Evolutionary conservation across 1,284 basidiomycete genomes (phyloP).

Genomic region (Coniferiporia weirii): DNA sequence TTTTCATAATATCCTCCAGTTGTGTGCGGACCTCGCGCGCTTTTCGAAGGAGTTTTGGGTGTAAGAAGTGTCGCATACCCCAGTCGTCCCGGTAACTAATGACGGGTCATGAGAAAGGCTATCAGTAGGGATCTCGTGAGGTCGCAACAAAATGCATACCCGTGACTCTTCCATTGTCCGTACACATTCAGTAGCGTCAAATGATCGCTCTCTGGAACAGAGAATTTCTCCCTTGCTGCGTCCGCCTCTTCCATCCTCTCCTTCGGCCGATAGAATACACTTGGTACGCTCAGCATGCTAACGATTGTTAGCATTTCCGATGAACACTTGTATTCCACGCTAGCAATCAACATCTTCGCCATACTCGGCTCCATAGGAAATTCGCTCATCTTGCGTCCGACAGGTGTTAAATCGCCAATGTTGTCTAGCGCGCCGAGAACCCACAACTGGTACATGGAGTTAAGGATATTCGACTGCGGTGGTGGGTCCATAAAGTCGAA

Average conservation of each 20-base stretch:
- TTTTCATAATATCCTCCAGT: conserved; percentile 97
- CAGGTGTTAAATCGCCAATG: conserved; percentile 89
- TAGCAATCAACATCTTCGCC: conserved; percentile 97
- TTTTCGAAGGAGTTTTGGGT: conserved; percentile 93
- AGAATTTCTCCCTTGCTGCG: conserved; percentile 96
- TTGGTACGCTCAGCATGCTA: conserved; percentile 97
- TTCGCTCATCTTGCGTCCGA: conserved; percentile 96
- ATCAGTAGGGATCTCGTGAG: not conserved
- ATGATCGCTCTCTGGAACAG: conserved; percentile 97
- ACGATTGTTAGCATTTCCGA: conserved; percentile 97
- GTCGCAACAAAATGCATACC: conserved; percentile 40
- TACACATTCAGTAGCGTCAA: conserved; percentile 95
- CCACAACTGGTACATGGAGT: conserved; percentile 99
- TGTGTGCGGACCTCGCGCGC: conserved; percentile 95
- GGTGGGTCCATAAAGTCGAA: conserved; percentile 49
- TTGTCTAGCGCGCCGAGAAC: conserved; percentile 97
- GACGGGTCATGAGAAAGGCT: conserved; percentile 5
- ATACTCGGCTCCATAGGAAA: conserved; percentile 98
- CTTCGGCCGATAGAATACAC: conserved; percentile 94
- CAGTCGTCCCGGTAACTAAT: conserved; percentile 85
- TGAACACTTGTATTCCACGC: conserved; percentile 90
- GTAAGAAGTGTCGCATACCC: conserved; percentile 92
- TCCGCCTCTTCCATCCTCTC: conserved; percentile 95
- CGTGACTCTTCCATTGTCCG: conserved; percentile 96
- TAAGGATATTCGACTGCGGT: conserved; percentile 83